Evolutionary conservation across 371 early-diverging fungal species (phyloP), one percentile per base, ranked within the genome.

Genomic region (Umbelopsis sp.): DNA sequence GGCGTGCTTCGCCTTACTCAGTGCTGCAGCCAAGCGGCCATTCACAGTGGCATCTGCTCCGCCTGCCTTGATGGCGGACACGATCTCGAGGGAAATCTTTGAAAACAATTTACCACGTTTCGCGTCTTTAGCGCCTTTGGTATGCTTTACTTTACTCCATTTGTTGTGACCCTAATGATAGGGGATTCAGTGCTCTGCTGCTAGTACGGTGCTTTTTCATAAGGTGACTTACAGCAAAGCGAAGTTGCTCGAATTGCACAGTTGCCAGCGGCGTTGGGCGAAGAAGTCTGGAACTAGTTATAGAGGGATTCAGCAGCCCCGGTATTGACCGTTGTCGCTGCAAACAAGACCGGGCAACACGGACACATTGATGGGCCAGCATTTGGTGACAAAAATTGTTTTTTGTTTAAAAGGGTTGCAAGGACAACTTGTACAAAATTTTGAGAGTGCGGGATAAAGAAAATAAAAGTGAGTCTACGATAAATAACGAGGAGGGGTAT

Each of bases 91-190:
- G 5, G 87, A 72, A 45, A 90, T 70, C 72, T 88, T 90, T 18
- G 86, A 77, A 65, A 84, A 87, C 7, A 84, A 38, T 38, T 79
- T 74, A 64, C 86, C 83, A 52, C 83, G 83, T 64, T 85, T 86
- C 24, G 81, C 79, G 71, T 88, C 87, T 48, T 80, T 80, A 22
- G 81, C 84, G 4, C 86, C 88, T 74, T 92, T 89, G 8, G 85
- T 81, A 52, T 86, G 86, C 67, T 84, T 86, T 57, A 92, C 86
- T 74, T 90, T 89, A 69, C 87, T 84, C 92, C 92, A 91, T 73
- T 88, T 85, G 70, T 86, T 87, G 65, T 89, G 90, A 10, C 89
- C 91, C 82, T 82, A 69, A 18, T 10, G 20, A 32, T 0, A 18
- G 6, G 12, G 57, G 4, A 50, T 20, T 24, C 22, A n/a, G 12